Percentiles rank a stretch among this genome's conserved stretches.
These are phyloP conservation scores for Metarhizium robertsii DNA, from an alignment of 2,329 filamentous ascomycete genomes.

Conservation along the genomic window DNA sequence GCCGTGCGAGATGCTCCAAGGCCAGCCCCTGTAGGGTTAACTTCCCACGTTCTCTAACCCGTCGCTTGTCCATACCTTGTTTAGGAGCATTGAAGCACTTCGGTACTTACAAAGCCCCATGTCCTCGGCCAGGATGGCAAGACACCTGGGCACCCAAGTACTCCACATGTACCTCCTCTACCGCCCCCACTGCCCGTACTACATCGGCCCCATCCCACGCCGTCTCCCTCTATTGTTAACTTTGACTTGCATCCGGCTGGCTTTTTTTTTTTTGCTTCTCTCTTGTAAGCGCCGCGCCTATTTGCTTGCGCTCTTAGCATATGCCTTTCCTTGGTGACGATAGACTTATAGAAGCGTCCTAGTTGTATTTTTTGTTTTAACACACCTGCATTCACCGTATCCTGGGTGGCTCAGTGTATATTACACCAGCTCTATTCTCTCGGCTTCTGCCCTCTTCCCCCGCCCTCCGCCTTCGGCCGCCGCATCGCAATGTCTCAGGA, in stretches of 20 bases:
- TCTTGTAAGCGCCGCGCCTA: neutral
- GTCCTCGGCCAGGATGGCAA: no score
- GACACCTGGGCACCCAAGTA: no score
- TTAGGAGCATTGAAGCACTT: no score
- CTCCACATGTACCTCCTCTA: no score
- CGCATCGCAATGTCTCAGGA: slow-evolving; percentile 41
- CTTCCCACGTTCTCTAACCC: no score
- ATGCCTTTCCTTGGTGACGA: neutral
- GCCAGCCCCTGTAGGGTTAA: no score
- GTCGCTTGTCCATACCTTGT: no score
- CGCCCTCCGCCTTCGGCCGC: neutral
- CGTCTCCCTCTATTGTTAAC: neutral
- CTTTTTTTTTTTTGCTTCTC: neutral
- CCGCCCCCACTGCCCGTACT: neutral
- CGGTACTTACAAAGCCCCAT: no score
- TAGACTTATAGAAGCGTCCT: neutral
- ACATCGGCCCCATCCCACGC: neutral
- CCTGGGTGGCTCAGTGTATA: neutral
- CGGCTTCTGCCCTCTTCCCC: slow-evolving; percentile 4
- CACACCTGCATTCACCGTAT: neutral
- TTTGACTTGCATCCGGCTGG: neutral
- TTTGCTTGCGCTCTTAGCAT: neutral
- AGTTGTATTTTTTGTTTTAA: neutral
- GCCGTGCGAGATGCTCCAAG: no score
- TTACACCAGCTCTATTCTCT: neutral